These are phyloP conservation scores for Botrytis squamosa DNA, from an alignment of 2,329 filamentous ascomycete genomes.

Conservation along the genomic window DNA sequence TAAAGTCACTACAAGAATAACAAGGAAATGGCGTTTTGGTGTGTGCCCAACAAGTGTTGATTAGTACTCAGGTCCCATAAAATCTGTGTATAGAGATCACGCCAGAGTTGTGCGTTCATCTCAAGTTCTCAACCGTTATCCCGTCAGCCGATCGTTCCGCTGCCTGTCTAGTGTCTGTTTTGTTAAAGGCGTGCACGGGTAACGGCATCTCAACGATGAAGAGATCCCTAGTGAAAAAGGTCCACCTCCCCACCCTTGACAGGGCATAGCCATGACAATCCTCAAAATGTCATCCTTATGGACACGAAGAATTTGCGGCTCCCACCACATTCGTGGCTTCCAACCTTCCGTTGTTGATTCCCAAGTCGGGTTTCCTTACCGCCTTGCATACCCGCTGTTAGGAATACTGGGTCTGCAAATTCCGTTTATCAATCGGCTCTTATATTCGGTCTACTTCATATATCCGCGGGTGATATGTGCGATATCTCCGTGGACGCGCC, in stretches of 20 bases:
- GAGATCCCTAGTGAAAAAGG: neutral
- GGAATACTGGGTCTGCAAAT: neutral
- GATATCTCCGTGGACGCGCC: constrained; percentile 1
- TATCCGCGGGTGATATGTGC: neutral
- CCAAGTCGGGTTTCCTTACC: constrained; percentile 6
- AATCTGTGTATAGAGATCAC: neutral
- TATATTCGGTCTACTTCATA: no score
- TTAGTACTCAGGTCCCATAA: neutral
- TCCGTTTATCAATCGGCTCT: neutral
- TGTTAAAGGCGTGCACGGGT: neutral
- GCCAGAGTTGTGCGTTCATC: neutral
- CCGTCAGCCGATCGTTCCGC: constrained; percentile 7
- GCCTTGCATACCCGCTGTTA: neutral
- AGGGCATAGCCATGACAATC: neutral
- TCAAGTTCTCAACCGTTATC: neutral
- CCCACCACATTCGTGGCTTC: neutral
- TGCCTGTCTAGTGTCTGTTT: neutral
- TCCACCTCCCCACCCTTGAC: neutral
- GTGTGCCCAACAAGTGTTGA: constrained; percentile 1
- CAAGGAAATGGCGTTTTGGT: neutral
- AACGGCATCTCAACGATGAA: neutral
- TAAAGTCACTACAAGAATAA: neutral
- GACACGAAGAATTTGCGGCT: neutral
- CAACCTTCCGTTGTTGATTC: neutral
- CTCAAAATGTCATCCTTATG: neutral